Conservation (phyloP, 2,329 filamentous ascomycete genomes). For the Phoma herbarum region DNA sequence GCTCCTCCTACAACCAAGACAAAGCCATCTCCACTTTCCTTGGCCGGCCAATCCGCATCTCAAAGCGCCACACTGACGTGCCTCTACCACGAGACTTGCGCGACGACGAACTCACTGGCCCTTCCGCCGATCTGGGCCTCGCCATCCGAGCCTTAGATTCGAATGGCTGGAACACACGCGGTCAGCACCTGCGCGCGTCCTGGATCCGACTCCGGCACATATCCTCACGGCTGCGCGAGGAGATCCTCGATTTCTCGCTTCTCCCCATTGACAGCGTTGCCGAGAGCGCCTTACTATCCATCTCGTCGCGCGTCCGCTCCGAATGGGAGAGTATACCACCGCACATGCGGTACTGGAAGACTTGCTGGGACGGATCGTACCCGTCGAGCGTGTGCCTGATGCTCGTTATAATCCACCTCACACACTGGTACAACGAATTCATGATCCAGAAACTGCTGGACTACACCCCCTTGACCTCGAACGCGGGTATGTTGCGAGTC, state of each 20-base stretch:
- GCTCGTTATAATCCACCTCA: conserved; percentile 45
- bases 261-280: conserved; percentile 33
- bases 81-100: conserved; percentile 43
- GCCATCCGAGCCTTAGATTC: conserved; percentile 36
- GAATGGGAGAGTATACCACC: conserved; percentile 40
- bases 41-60: conserved; percentile 43
- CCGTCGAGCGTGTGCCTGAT: conserved; percentile 44
- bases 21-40: conserved; percentile 49
- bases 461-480: conserved; percentile 34
- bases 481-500: conserved; percentile 37
- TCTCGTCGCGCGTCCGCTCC: conserved; percentile 39
- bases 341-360: conserved; percentile 43
- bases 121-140: conserved; percentile 24
- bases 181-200: conserved; percentile 35
- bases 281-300: conserved; percentile 38
- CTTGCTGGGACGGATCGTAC: conserved; percentile 40
- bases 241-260: conserved; percentile 44
- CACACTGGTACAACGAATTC: conserved; percentile 49
- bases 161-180: conserved; percentile 53
- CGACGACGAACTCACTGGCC: conserved; percentile 38
- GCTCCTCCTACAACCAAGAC: conserved; percentile 42
- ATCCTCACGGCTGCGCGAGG: conserved; percentile 40
- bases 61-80: conserved; percentile 43
- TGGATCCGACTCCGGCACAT: conserved; percentile 43
- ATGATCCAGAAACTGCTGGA: conserved; percentile 48